Evolutionary conservation across 2,329 filamentous ascomycete species (phyloP).

Genomic region (Cytospora mali): DNA sequence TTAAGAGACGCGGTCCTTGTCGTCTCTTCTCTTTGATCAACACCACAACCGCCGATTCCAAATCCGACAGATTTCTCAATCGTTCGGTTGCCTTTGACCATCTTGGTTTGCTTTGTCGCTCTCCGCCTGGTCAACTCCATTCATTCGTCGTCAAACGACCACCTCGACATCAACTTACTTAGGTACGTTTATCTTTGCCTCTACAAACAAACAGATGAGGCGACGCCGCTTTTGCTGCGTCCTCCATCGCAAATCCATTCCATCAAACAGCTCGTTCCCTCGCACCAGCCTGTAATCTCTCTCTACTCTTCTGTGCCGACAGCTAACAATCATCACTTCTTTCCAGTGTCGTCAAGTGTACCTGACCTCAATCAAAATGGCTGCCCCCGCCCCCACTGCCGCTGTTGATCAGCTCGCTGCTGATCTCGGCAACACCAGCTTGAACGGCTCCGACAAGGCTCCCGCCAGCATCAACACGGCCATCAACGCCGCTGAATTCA

Average conservation of each 20-base stretch:
- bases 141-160: slow-evolving; percentile 21
- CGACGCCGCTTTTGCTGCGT: too few relatives aligned
- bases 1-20: slow-evolving; percentile 26
- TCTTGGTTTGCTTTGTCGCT: slow-evolving; percentile 29
- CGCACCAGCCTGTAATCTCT: slow-evolving; percentile 20
- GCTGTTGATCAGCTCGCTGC: slow-evolving; percentile 80
- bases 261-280: slow-evolving; percentile 18
- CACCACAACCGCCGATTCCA: slow-evolving; percentile 15
- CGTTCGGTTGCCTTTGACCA: slow-evolving; percentile 25
- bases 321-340: slow-evolving; percentile 28
- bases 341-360: slow-evolving; percentile 31
- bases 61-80: slow-evolving; percentile 21
- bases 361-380: slow-evolving; percentile 53
- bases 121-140: slow-evolving; percentile 16
- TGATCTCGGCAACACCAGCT: slow-evolving; percentile 72
- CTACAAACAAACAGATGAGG: background rate
- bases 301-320: background rate
- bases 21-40: slow-evolving; percentile 27
- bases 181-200: slow-evolving; percentile 14
- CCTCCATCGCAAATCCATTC: background rate
- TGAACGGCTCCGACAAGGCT: slow-evolving; percentile 69
- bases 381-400: slow-evolving; percentile 58
- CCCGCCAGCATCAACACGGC: slow-evolving; percentile 73
- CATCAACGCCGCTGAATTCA: slow-evolving; percentile 55
- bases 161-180: slow-evolving; percentile 6